A percentile compares a stretch with the other conserved stretches of the same genome.
These are phyloP conservation scores for Didymella segeticola DNA, from an alignment of 2,329 filamentous ascomycete species.

Conservation along the genomic window DNA sequence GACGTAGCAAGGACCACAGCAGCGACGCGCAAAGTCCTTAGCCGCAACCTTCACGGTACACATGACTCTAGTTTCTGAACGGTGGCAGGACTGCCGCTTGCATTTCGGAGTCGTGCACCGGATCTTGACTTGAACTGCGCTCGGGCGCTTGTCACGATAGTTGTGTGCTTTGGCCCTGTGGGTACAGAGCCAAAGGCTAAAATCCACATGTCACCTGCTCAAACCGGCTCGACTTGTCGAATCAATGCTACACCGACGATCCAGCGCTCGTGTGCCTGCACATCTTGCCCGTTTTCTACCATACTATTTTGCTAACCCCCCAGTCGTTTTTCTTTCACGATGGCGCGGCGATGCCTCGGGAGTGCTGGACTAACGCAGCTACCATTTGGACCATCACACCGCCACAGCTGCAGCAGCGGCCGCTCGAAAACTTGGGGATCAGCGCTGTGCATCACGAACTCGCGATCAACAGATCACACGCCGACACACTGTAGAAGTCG, in stretches of 20 bases:
- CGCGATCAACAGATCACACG: conserved; percentile 15
- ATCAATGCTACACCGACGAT: not conserved
- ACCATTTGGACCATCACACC: conserved; percentile 12
- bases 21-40: not conserved
- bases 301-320: not conserved
- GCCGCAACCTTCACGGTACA: not conserved
- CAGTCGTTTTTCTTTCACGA: not conserved
- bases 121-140: not conserved
- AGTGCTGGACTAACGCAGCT: conserved; percentile 16
- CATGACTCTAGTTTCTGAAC: conserved; percentile 3
- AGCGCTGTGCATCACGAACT: not conserved
- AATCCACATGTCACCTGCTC: conserved; percentile 4
- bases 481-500: not conserved
- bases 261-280: conserved; percentile 11
- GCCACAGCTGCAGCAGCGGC: conserved; percentile 3
- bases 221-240: conserved; percentile 2
- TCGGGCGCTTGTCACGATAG: not conserved
- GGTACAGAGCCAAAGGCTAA: conserved; percentile 3
- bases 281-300: conserved; percentile 4
- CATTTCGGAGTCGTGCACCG: not conserved
- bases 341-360: conserved; percentile 6
- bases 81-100: not conserved
- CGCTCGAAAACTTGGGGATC: not conserved
- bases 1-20: conserved; percentile 2
- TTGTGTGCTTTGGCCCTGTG: too few species aligned